A percentile compares a stretch with the other conserved stretches of the same genome.
phyloP scores from a whole-genome alignment of 164 flowering plant genomes.

The Malania oleifera region DNA sequence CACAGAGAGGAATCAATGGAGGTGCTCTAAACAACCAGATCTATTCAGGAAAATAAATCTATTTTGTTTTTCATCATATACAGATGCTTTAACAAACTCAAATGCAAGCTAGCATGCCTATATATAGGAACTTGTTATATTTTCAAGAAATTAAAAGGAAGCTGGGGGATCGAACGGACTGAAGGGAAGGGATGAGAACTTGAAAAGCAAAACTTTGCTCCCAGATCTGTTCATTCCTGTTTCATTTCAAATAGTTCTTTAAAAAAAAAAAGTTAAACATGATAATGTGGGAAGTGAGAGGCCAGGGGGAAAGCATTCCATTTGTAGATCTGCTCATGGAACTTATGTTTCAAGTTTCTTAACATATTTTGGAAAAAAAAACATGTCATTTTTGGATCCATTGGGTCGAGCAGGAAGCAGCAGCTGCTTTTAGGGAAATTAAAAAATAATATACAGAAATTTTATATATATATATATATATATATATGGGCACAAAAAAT shows the following conservation, averaged over 20 bases:
- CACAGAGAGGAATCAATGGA: no score
- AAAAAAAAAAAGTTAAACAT: background rate
- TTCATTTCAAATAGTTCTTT: constrained; percentile 13
- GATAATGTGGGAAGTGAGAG: constrained; percentile 5
- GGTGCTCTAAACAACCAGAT: background rate
- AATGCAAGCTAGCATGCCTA: no score
- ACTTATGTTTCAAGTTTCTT: constrained; percentile 23
- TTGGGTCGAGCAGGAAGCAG: background rate
- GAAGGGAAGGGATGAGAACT: constrained; percentile 21
- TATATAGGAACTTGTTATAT: no score
- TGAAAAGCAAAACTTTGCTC: constrained; percentile 6
- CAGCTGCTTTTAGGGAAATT: background rate
- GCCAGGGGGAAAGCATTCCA: constrained; percentile 13
- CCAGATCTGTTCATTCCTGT: constrained; percentile 42
- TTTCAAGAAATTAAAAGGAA: no score
- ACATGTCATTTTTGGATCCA: constrained; percentile 6
- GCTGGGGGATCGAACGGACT: no score
- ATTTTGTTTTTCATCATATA: background rate
- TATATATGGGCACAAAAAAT: background rate
- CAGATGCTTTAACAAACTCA: background rate
- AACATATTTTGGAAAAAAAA: constrained; percentile 33
- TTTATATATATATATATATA: background rate
- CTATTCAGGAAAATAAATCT: background rate
- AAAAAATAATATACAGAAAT: no score
- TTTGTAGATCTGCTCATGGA: constrained; percentile 37